Conservation (phyloP, 441 rosid genomes). For the Euphorbia neoarborescens region DNA sequence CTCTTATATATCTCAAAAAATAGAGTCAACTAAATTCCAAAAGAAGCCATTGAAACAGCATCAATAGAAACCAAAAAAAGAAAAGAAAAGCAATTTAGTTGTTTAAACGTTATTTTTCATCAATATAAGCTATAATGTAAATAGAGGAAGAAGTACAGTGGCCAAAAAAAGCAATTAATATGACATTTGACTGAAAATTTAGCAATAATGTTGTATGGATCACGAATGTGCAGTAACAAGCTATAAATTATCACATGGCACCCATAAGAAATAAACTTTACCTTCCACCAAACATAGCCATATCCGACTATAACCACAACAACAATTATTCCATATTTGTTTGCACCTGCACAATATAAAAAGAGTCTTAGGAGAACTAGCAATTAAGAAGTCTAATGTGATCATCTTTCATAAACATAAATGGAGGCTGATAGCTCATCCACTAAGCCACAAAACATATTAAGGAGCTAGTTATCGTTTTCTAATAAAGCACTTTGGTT, state of each 20-base stretch:
- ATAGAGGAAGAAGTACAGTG: background rate
- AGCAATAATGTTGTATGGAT: background rate
- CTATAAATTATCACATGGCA: background rate
- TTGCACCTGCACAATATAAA: conserved; percentile 45
- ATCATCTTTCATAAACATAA: background rate
- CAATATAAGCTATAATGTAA: background rate
- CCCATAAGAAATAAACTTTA: conserved; percentile 20
- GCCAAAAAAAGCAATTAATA: background rate
- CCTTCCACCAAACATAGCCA: conserved; percentile 99
- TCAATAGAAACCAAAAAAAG: background rate
- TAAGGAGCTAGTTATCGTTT: background rate
- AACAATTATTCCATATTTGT: conserved; percentile 54
- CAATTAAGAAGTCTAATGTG: conserved; percentile 3
- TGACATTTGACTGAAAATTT: background rate
- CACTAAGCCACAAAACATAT: background rate
- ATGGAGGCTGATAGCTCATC: background rate
- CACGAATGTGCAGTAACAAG: background rate
- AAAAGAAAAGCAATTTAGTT: background rate
- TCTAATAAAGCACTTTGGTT: background rate
- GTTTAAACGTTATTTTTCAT: background rate
- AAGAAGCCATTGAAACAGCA: conserved; percentile 7
- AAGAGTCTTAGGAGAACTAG: background rate
- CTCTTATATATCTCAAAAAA: background rate
- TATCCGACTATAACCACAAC: conserved; percentile 64
- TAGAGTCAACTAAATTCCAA: background rate